Evolutionary conservation across 768 basidiomycete species (phyloP).

Genomic region (Dendrothele bispora): DNA sequence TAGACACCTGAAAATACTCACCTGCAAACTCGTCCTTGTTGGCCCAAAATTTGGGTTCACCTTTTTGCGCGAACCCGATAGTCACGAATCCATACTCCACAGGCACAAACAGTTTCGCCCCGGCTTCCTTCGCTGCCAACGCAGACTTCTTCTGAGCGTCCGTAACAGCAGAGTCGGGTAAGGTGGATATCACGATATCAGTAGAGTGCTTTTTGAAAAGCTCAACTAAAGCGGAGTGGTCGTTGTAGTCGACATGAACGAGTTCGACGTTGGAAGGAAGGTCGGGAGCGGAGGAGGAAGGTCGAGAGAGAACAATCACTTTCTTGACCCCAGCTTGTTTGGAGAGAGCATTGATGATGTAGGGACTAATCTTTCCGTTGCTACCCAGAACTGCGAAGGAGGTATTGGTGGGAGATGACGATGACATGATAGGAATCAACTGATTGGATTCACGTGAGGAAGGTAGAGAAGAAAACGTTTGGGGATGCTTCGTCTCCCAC

Average conservation of each 20-base stretch:
- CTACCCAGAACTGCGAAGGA: conserved; percentile 34
- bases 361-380: conserved; percentile 28
- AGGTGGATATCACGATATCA: background rate
- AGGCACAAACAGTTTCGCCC: conserved; percentile 2
- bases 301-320: conserved; percentile 17
- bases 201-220: background rate
- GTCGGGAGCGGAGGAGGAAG: conserved; percentile 6
- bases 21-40: background rate
- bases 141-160: background rate
- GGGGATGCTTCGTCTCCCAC: too few relatives aligned
- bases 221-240: background rate
- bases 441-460: too few relatives aligned
- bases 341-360: conserved; percentile 12
- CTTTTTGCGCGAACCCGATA: background rate
- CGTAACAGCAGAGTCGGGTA: background rate
- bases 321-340: background rate
- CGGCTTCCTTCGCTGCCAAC: conserved; percentile 1
- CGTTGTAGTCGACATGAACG: conserved; percentile 14
- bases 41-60: background rate
- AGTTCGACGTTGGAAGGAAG: conserved; percentile 23
- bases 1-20: background rate
- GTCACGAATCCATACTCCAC: conserved; percentile 1
- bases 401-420: conserved; percentile 15
- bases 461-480: too few relatives aligned
- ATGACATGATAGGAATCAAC: too few relatives aligned